Conservation (phyloP, 106 monocot species). For the Dioscorea alata region DNA sequence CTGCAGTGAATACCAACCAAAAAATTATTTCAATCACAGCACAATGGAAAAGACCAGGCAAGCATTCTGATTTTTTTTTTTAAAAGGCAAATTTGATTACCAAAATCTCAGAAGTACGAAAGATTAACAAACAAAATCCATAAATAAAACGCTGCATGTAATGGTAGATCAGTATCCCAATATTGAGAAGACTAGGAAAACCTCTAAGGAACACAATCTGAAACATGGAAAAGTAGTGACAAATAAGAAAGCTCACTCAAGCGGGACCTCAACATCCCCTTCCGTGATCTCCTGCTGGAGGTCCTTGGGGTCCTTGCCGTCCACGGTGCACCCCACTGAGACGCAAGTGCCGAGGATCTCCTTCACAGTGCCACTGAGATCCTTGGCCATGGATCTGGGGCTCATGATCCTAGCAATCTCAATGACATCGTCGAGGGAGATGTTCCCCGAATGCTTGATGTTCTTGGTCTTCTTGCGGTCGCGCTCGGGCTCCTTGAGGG, state of each 20-base stretch:
- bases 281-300: slow-evolving; percentile 14
- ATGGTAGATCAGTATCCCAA: too few species aligned
- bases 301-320: slow-evolving; percentile 18
- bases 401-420: slow-evolving; percentile 10
- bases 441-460: slow-evolving; percentile 37
- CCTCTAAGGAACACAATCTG: too few species aligned
- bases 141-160: too few species aligned
- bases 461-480: slow-evolving; percentile 29
- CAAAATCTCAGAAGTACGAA: too few species aligned
- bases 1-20: too few species aligned
- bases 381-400: slow-evolving; percentile 18
- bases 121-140: too few species aligned
- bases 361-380: slow-evolving; percentile 16
- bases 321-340: slow-evolving; percentile 20
- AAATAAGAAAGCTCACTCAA: neutral
- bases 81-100: too few species aligned
- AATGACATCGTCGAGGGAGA: slow-evolving; percentile 14
- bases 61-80: too few species aligned
- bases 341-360: slow-evolving; percentile 22
- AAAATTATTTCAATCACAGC: too few species aligned
- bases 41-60: too few species aligned
- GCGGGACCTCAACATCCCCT: slow-evolving; percentile 11
- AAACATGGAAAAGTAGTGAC: too few species aligned
- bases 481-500: slow-evolving; percentile 42
- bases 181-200: too few species aligned